Conservation (phyloP, 2,329 filamentous ascomycete species). For the Alternaria sp. region DNA sequence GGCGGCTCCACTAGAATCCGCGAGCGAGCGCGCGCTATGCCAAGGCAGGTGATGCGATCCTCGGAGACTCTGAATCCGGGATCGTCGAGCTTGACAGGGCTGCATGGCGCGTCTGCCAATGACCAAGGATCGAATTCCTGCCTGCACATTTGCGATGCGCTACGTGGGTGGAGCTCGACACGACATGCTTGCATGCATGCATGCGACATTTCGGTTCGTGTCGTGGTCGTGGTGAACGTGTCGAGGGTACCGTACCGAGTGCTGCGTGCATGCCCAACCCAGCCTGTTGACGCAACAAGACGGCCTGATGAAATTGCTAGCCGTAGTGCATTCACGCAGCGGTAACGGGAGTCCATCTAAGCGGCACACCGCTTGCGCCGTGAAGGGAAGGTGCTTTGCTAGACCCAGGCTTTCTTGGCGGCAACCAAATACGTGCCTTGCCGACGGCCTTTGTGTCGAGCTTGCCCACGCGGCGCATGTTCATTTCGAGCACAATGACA, state of each 20-base stretch:
- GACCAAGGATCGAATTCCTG: slow-evolving; percentile 5
- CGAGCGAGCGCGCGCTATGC: slow-evolving; percentile 8
- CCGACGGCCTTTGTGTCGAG: slow-evolving; percentile 62
- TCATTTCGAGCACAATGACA: slow-evolving; percentile 71
- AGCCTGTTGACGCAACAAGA: slow-evolving; percentile 11
- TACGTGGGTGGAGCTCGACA: slow-evolving; percentile 1
- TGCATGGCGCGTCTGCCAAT: slow-evolving; percentile 10
- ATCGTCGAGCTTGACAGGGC: slow-evolving; percentile 19
- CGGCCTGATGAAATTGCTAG: slow-evolving; percentile 13
- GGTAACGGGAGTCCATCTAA: slow-evolving; percentile 44
- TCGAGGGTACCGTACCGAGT: slow-evolving; percentile 3
- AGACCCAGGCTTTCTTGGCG: slow-evolving; percentile 56
- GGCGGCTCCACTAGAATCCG: slow-evolving; percentile 8
- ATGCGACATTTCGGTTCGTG: neutral
- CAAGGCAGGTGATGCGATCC: slow-evolving; percentile 22
- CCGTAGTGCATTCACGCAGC: slow-evolving; percentile 23
- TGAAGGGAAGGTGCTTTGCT: slow-evolving; percentile 34
- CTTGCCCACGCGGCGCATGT: slow-evolving; percentile 69
- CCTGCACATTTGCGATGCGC: neutral
- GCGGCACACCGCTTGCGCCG: slow-evolving; percentile 39
- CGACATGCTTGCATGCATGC: neutral
- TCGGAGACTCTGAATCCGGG: slow-evolving; percentile 21
- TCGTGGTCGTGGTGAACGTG: slow-evolving; percentile 8
- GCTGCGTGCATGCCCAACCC: slow-evolving; percentile 33
- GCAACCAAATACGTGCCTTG: slow-evolving; percentile 66